A percentile compares a stretch with the other conserved stretches of the same genome.
Evolutionary conservation across 2,329 filamentous ascomycete species (phyloP).

Genomic region (Keithomyces neogunnii): DNA sequence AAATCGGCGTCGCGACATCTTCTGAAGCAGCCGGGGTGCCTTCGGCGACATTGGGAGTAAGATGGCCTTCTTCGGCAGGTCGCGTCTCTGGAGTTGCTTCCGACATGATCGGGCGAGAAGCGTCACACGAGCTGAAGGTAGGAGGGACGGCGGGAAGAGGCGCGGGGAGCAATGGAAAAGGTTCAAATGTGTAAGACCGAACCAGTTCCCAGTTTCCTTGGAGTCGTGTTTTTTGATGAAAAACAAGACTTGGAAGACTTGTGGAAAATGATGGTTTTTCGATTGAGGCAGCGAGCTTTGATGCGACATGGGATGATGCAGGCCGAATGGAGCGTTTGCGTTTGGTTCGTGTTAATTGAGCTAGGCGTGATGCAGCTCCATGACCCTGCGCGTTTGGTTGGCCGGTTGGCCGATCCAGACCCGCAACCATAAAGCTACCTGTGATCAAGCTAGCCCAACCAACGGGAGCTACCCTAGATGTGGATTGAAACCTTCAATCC

Average conservation of each 20-base stretch:
- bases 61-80: constrained; percentile 10
- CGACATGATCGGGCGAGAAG: constrained; percentile 11
- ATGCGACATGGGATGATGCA: not conserved
- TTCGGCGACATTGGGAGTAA: constrained; percentile 4
- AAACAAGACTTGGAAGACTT: not conserved
- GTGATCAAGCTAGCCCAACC: no score
- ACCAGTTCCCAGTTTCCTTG: not conserved
- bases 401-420: not conserved
- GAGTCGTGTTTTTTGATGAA: not conserved
- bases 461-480: no score
- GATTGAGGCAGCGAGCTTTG: not conserved
- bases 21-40: constrained; percentile 9
- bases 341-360: not conserved
- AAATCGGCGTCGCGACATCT: constrained; percentile 15
- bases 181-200: not conserved
- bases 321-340: no score
- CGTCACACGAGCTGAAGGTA: not conserved
- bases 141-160: not conserved
- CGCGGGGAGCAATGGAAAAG: not conserved
- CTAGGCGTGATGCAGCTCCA: not conserved
- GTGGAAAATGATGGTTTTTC: not conserved
- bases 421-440: no score
- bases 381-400: not conserved
- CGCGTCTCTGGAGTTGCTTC: constrained; percentile 13
- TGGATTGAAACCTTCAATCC: no score